phyloP scores from a whole-genome alignment of 2,329 filamentous ascomycete species.

The Alternaria tenuissima region DNA sequence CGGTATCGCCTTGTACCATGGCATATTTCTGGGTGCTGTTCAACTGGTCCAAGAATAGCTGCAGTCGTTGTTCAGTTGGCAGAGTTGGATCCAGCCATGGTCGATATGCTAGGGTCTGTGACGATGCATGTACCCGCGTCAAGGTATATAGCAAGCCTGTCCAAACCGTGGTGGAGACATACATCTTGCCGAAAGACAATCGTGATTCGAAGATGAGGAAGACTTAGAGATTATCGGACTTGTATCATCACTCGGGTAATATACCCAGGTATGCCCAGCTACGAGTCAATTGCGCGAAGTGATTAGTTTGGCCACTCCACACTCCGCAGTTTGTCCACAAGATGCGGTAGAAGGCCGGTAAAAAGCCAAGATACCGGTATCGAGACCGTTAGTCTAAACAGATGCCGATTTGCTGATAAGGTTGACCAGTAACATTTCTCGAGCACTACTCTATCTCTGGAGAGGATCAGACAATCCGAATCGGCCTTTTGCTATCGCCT shows the following conservation, averaged over 20 bases:
- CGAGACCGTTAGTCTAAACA: no score
- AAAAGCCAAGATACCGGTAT: neutral
- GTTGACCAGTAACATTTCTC: neutral
- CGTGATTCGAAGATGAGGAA: neutral
- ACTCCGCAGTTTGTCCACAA: neutral
- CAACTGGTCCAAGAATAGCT: slow-evolving; percentile 6
- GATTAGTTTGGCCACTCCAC: neutral
- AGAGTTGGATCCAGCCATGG: slow-evolving; percentile 5
- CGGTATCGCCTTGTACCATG: slow-evolving; percentile 10
- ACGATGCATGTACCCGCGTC: slow-evolving; percentile 1
- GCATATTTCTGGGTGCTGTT: slow-evolving; percentile 11
- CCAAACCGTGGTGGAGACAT: neutral
- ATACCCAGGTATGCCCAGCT: neutral
- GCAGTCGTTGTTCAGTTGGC: neutral
- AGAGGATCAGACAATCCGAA: neutral
- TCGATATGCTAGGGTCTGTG: neutral
- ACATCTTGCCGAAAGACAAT: neutral
- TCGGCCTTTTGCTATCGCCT: neutral
- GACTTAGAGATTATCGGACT: neutral
- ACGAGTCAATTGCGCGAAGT: neutral
- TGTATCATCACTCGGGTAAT: no score
- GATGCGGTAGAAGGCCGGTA: neutral
- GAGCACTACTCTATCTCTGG: neutral
- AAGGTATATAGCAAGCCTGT: neutral
- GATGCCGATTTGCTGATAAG: slow-evolving; percentile 1